Evolutionary conservation across 2,329 filamentous ascomycete species (phyloP), one percentile per base, ranked within the genome.

Genomic region (Bipolaris zeicola): DNA sequence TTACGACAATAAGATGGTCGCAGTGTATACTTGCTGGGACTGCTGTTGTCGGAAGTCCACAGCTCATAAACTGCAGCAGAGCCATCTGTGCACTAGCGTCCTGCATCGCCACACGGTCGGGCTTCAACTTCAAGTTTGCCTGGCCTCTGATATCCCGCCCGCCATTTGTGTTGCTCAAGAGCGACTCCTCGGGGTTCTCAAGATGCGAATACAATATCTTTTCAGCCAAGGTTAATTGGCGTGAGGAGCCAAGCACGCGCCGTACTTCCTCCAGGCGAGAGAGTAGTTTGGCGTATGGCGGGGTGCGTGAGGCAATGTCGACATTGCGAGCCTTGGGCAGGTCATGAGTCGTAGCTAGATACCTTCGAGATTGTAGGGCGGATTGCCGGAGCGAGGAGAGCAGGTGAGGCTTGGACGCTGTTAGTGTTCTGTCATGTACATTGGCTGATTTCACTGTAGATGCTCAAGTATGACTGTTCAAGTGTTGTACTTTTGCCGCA

Each of bases 61-160:
- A 99, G 26, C 91, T 91, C 94, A 99, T 99, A 83, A 99, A 99
- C 79, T 99, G 95, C 68, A 99, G 81, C 63, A 99, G 82, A 1
- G 95, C 95, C 95, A 99, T 99, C 81, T 99, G 95, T 5, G 95
- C 95, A 28, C 92, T 96, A 13, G 95, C 95, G 81, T 99, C 95
- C 79, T 99, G 95, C 95, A 99, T 99, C 63, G 96, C 96, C 67
- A 98, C 95, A 50, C 95, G 87, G 77, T 99, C 95, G 20, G 95
- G 95, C 79, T 96, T 96, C 77, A 99, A 89, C 82, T 96, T 96
- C 78, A 99, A 84, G 75, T 96, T 98, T 48, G 92, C 93, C 72
- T 87, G 87, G 65, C 94, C 94, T 39, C 95, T 87, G 60, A 99
- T 89, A 70, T 89, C 85, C 49, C 85, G 85, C 65, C 93, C 94